These are phyloP conservation scores for Monosporascus cannonballus DNA, from an alignment of 2,329 filamentous ascomycete genomes.

Conservation along the genomic window DNA sequence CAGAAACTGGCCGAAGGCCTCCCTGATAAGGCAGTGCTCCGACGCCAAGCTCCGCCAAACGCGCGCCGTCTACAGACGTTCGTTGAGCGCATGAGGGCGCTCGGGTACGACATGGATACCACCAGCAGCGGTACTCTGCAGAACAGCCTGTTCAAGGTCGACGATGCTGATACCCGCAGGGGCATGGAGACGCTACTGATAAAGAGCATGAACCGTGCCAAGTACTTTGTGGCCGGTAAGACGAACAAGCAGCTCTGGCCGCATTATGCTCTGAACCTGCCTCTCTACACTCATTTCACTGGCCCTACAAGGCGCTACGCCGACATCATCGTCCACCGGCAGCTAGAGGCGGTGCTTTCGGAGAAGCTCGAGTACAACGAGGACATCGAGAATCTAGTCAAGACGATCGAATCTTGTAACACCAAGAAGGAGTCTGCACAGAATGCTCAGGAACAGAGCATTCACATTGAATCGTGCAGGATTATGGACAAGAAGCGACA, in stretches of 20 bases:
- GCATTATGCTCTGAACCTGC: constrained; percentile 89
- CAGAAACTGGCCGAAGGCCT: constrained; percentile 73
- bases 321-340: constrained; percentile 91
- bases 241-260: constrained; percentile 69
- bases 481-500: constrained; percentile 89
- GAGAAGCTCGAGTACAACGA: constrained; percentile 79
- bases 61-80: constrained; percentile 84
- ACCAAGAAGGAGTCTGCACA: constrained; percentile 98
- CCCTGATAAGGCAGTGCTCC: constrained; percentile 87
- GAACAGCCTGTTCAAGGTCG: constrained; percentile 89
- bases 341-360: constrained; percentile 81
- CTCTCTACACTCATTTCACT: constrained; percentile 95
- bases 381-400: constrained; percentile 79
- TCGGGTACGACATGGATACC: constrained; percentile 85
- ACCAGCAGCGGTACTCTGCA: constrained; percentile 86
- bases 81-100: constrained; percentile 83
- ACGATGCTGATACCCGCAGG: constrained; percentile 84
- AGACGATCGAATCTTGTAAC: constrained; percentile 94
- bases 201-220: constrained; percentile 94
- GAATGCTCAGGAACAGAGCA: constrained; percentile 95
- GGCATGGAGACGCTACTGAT: constrained; percentile 95
- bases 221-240: constrained; percentile 86
- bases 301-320: constrained; percentile 92
- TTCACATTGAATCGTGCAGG: constrained; percentile 96
- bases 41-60: constrained; percentile 80